These are phyloP conservation scores for Phytophthora tubulina DNA, from an alignment of 352 stramenopile genomes.

Conservation along the genomic window DNA sequence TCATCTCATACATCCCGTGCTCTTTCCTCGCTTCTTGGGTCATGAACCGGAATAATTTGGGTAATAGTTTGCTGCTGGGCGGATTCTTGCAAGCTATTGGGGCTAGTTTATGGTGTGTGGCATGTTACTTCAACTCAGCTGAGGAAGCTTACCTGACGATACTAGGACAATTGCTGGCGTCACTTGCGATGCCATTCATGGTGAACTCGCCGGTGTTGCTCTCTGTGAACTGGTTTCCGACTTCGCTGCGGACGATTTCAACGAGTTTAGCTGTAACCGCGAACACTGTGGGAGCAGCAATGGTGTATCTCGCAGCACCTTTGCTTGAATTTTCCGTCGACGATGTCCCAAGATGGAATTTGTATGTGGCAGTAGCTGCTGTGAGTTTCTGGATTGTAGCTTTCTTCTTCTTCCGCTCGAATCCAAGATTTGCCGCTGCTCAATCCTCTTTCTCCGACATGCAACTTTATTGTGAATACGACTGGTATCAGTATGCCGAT, in stretches of 20 bases:
- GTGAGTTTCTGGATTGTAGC: conserved; percentile 33
- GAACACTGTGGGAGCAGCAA: conserved; percentile 68
- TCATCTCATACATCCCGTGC: conserved; percentile 78
- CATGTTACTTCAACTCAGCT: conserved; percentile 27
- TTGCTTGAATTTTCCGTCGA: conserved; percentile 52
- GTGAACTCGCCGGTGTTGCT: conserved; percentile 75
- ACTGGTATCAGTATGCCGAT: conserved; percentile 70
- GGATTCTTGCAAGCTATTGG: conserved; percentile 59
- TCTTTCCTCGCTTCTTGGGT: conserved; percentile 78
- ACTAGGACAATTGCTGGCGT: conserved; percentile 63
- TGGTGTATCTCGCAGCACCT: conserved; percentile 63
- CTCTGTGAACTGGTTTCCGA: conserved; percentile 76
- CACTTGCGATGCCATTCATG: conserved; percentile 79
- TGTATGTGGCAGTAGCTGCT: conserved; percentile 48
- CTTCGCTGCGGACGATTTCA: conserved; percentile 60
- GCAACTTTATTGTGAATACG: conserved; percentile 65
- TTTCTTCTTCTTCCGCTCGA: conserved; percentile 51
- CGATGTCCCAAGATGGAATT: conserved; percentile 52
- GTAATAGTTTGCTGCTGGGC: conserved; percentile 67
- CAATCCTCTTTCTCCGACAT: conserved; percentile 53
- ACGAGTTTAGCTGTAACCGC: conserved; percentile 77
- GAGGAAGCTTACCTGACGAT: conserved; percentile 51
- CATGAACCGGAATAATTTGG: conserved; percentile 72
- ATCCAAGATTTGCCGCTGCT: conserved; percentile 34
- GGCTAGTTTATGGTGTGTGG: conserved; percentile 53